phyloP scores from a whole-genome alignment of 495 filamentous ascomycete species.

The Penicillium angulare region DNA sequence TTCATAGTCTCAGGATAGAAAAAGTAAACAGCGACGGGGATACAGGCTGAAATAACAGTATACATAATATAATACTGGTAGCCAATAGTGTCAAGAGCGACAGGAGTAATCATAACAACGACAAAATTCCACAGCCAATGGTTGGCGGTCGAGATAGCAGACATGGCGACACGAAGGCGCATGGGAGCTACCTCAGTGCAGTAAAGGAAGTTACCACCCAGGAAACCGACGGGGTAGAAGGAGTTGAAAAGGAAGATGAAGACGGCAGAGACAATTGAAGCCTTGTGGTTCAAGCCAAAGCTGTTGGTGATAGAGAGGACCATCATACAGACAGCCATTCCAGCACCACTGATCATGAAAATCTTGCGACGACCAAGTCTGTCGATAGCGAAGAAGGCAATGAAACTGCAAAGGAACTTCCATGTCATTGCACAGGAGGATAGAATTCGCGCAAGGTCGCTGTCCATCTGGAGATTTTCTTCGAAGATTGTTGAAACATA shows the following conservation, averaged over 20 bases:
- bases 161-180: constrained; percentile 49
- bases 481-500: constrained; percentile 23
- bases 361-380: constrained; percentile 45
- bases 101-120: constrained; percentile 55
- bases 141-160: constrained; percentile 33
- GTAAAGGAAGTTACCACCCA: constrained; percentile 56
- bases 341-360: constrained; percentile 45
- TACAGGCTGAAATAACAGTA: constrained; percentile 19
- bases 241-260: constrained; percentile 60
- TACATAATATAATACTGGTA: constrained; percentile 37
- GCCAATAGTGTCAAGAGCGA: constrained; percentile 21
- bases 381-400: constrained; percentile 50
- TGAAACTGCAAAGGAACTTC: constrained; percentile 37
- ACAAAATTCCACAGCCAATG: constrained; percentile 52
- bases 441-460: constrained; percentile 11
- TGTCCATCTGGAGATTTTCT: constrained; percentile 10
- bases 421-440: constrained; percentile 33
- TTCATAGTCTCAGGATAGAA: constrained; percentile 55
- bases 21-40: constrained; percentile 51
- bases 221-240: constrained; percentile 57
- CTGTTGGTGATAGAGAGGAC: constrained; percentile 35
- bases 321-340: constrained; percentile 44
- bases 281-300: neutral
- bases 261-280: constrained; percentile 9
- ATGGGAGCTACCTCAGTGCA: constrained; percentile 53